Evolutionary conservation across 306 rosid species (phyloP).

Genomic region (Ochetophila trinervis): DNA sequence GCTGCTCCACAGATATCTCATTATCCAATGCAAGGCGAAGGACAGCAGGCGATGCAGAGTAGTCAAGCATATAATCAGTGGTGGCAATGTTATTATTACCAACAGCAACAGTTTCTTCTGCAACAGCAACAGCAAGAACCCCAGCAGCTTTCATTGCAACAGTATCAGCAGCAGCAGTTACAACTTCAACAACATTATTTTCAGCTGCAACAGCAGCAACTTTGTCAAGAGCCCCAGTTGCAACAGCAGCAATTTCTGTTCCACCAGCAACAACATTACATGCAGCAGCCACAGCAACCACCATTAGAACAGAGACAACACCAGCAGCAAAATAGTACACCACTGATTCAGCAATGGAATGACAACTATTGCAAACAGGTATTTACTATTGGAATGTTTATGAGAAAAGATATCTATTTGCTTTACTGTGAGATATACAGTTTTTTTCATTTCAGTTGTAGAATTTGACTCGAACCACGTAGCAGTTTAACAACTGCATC

Average conservation of each 20-base stretch:
- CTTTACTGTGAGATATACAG: not conserved
- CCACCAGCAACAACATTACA: slow-evolving; percentile 41
- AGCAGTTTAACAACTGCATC: not conserved
- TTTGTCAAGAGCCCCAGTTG: slow-evolving; percentile 37
- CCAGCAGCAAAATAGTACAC: slow-evolving; percentile 22
- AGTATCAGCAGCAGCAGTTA: slow-evolving; percentile 34
- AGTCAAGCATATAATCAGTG: slow-evolving; percentile 59
- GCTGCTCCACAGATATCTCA: slow-evolving; percentile 34
- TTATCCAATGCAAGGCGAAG: slow-evolving; percentile 41
- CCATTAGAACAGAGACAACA: slow-evolving; percentile 22
- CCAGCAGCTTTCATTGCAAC: slow-evolving; percentile 27
- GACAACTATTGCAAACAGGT: slow-evolving; percentile 32
- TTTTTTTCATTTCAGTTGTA: not conserved
- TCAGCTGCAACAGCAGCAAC: slow-evolving; percentile 50
- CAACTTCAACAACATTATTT: slow-evolving; percentile 49
- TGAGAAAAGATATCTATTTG: slow-evolving; percentile 7
- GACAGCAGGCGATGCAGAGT: slow-evolving; percentile 55
- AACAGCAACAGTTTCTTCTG: slow-evolving; percentile 50
- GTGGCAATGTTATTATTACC: slow-evolving; percentile 83
- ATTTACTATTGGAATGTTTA: not conserved
- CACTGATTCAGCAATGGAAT: slow-evolving; percentile 21
- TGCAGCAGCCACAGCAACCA: slow-evolving; percentile 29
- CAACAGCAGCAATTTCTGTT: slow-evolving; percentile 33
- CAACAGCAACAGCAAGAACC: slow-evolving; percentile 31
- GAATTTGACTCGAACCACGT: not conserved